These are phyloP conservation scores for Litchi chinensis DNA, from an alignment of 345 rosid genomes.

Conservation along the genomic window DNA sequence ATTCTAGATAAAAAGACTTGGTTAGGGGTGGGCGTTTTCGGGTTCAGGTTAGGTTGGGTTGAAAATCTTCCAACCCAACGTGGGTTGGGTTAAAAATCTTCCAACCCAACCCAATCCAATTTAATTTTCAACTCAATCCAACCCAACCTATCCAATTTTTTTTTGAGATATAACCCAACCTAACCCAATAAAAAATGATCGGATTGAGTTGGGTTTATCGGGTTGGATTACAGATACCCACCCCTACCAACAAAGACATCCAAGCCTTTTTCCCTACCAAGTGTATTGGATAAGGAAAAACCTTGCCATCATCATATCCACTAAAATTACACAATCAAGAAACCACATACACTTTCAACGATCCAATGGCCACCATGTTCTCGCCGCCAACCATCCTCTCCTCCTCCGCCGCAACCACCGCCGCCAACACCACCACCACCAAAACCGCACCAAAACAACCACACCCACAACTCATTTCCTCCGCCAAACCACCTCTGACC, in stretches of 20 bases:
- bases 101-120: no score
- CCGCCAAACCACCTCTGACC: slow-evolving; percentile 34
- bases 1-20: no score
- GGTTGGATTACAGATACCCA: no score
- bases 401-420: slow-evolving; percentile 36
- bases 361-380: slow-evolving; percentile 60
- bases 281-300: slow-evolving; percentile 17
- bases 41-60: no score
- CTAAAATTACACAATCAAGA: not conserved
- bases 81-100: no score
- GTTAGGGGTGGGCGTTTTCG: no score
- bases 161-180: no score
- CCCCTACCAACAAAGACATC: not conserved
- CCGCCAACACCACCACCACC: slow-evolving; percentile 20
- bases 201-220: no score
- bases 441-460: slow-evolving; percentile 22
- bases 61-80: no score
- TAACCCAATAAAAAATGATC: no score
- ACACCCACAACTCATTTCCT: slow-evolving; percentile 24
- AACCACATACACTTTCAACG: slow-evolving; percentile 23
- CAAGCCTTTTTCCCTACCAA: not conserved
- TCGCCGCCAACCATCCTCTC: slow-evolving; percentile 49
- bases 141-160: no score
- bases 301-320: not conserved
- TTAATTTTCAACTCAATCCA: no score